Evolutionary conservation across 169 alveolate species (phyloP), one percentile per base, ranked within the genome.

Genomic region (Cryptosporidium xiaoi): DNA sequence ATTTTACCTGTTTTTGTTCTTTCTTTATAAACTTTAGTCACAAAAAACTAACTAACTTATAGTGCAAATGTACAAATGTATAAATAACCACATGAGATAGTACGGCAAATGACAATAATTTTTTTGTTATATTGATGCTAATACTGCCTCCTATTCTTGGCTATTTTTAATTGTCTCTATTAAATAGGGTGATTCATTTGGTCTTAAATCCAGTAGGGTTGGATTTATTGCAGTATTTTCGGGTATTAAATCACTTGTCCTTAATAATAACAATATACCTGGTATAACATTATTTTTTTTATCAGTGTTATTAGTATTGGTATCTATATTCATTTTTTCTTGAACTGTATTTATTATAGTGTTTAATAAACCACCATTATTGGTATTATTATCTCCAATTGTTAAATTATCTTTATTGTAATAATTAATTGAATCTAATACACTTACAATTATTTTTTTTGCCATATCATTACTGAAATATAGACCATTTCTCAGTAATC

Each of bases 171-270:
- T 40, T 18, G 60, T 36, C 58, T 77, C 71, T 29, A 77, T 60
- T 51, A 77, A n/a, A 44, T 77, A 77, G 18, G 87, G 87, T 24
- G 87, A 77, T 48, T 77, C 87, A 60, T 77, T 71, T 40, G 87
- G 87, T 16, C 64, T 62, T 12, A 77, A 24, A 7, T 68, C 58
- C 6, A 77, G 48, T 4, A 77, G 36, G 16, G 44, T 12, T 20
- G 87, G 87, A 40, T 77, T 50, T n/a, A 77, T 77, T n/a, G 31
- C 27, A 24, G 87, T 77, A 27, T 62, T 62, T 6, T 44, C 44
- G 8, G 87, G 87, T 12, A 77, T 77, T n/a, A 27, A 13, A 50
- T 77, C 71, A 48, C 87, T 77, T 20, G 87, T 60, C n/a, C 87
- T 56, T 3, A 77, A 7, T 12, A 77, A 40, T 12, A 77, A 29